Conservation (phyloP, 2,329 filamentous ascomycete genomes). For the Pseudocercospora vitis region DNA sequence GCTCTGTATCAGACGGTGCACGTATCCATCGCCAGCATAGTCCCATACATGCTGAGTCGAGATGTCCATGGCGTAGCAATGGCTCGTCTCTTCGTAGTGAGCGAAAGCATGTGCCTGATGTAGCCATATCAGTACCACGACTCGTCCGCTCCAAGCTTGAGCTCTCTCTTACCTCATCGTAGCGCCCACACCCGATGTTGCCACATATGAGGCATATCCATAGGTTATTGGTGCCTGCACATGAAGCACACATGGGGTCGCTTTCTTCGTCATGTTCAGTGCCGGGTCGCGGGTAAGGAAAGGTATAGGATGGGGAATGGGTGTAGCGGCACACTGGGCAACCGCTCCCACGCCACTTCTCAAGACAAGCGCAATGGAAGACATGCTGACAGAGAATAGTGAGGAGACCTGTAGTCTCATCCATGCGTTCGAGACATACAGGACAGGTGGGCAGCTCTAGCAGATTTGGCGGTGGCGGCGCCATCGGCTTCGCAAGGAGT, state of each 20-base stretch:
- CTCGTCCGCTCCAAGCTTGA: constrained; percentile 40
- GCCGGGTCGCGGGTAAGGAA: constrained; percentile 37
- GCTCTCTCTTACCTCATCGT: constrained; percentile 56
- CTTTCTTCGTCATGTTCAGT: constrained; percentile 46
- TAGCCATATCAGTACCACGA: background rate
- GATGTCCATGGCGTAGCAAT: constrained; percentile 90
- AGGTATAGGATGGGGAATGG: constrained; percentile 54
- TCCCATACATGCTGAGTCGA: constrained; percentile 97
- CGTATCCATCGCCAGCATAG: constrained; percentile 92
- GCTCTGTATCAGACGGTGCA: constrained; percentile 90
- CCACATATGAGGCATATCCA: constrained; percentile 97
- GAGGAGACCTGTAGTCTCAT: constrained; percentile 90
- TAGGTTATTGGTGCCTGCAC: constrained; percentile 76
- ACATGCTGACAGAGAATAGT: constrained; percentile 97
- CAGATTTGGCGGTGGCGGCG: constrained; percentile 76
- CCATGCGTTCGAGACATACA: constrained; percentile 96
- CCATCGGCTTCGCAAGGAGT: constrained; percentile 58
- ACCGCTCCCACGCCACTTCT: constrained; percentile 92
- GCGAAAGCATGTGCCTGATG: constrained; percentile 86
- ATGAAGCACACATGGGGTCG: constrained; percentile 76
- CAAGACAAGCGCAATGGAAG: constrained; percentile 93
- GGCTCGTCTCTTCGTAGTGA: constrained; percentile 85
- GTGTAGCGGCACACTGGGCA: constrained; percentile 95
- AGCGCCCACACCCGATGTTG: constrained; percentile 87
- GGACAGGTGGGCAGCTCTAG: constrained; percentile 93